These are phyloP conservation scores for Albugo candida DNA, from an alignment of 352 stramenopile genomes.

Conservation along the genomic window DNA sequence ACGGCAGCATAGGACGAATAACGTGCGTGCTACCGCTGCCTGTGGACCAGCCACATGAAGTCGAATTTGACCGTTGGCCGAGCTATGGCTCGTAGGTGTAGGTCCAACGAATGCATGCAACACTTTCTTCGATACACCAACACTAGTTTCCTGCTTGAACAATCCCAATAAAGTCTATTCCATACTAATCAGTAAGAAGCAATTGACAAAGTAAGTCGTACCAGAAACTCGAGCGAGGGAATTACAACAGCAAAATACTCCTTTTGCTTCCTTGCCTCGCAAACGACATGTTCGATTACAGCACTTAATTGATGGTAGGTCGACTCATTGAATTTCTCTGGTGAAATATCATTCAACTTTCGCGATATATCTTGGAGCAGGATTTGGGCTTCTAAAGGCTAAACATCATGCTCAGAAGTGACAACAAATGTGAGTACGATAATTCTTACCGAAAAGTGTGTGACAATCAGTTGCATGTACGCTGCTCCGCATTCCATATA, in stretches of 20 bases:
- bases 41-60: slow-evolving; percentile 49
- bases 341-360: slow-evolving; percentile 42
- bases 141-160: slow-evolving; percentile 67
- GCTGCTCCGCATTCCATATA: slow-evolving; percentile 71
- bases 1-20: slow-evolving; percentile 70
- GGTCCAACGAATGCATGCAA: slow-evolving; percentile 57
- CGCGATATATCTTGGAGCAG: slow-evolving; percentile 75
- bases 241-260: slow-evolving; percentile 63
- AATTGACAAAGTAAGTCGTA: slow-evolving; percentile 3
- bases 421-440: not conserved
- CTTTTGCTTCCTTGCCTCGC: slow-evolving; percentile 27
- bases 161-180: slow-evolving; percentile 55
- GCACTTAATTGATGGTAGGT: slow-evolving; percentile 48
- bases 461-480: slow-evolving; percentile 72
- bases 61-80: slow-evolving; percentile 13
- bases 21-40: slow-evolving; percentile 61
- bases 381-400: slow-evolving; percentile 59
- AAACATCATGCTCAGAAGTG: not conserved
- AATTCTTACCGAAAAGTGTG: slow-evolving; percentile 43
- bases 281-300: slow-evolving; percentile 62
- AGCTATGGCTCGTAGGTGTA: slow-evolving; percentile 6
- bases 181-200: not conserved
- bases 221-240: slow-evolving; percentile 48
- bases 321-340: slow-evolving; percentile 31
- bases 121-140: slow-evolving; percentile 68